phyloP scores from a whole-genome alignment of 2,329 filamentous ascomycete genomes.

The Aspergillus transmontanensis region DNA sequence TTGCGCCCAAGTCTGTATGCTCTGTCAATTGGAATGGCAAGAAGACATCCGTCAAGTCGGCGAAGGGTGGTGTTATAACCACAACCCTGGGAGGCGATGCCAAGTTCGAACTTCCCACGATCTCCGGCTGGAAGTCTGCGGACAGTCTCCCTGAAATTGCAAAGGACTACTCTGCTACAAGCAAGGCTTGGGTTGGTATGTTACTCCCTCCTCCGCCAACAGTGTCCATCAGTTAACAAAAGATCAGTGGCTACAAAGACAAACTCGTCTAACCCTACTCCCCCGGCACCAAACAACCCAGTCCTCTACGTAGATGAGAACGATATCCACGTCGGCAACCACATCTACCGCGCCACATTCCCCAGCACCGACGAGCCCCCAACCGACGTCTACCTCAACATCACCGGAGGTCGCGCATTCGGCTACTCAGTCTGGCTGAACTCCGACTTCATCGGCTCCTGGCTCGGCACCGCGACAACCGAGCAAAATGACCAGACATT shows the following conservation, averaged over 20 bases:
- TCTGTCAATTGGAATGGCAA: conserved; percentile 57
- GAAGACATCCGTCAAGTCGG: conserved; percentile 19
- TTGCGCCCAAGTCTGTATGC: conserved; percentile 50
- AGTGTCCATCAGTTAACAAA: background rate
- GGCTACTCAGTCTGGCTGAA: conserved; percentile 63
- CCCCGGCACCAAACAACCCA: conserved; percentile 45
- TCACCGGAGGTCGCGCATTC: conserved; percentile 57
- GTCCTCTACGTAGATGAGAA: conserved; percentile 53
- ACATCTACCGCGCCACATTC: conserved; percentile 51
- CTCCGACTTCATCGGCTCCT: conserved; percentile 58
- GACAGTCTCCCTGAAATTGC: conserved; percentile 49
- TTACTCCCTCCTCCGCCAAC: background rate
- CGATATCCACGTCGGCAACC: conserved; percentile 45
- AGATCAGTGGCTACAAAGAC: conserved; percentile 41
- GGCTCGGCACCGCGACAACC: conserved; percentile 45
- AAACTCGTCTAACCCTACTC: conserved; percentile 44
- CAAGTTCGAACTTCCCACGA: conserved; percentile 35
- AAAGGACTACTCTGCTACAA: conserved; percentile 41
- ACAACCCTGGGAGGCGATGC: conserved; percentile 38
- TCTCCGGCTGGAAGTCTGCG: conserved; percentile 43
- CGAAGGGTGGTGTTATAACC: conserved; percentile 39
- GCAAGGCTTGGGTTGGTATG: conserved; percentile 35
- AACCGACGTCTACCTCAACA: conserved; percentile 48
- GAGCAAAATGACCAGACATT: conserved; percentile 41
- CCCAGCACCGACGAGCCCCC: conserved; percentile 28